Evolutionary conservation across 805 yeast species (phyloP), one percentile per base, ranked within the genome.

Genomic region (Phaffomyces antillensis): DNA sequence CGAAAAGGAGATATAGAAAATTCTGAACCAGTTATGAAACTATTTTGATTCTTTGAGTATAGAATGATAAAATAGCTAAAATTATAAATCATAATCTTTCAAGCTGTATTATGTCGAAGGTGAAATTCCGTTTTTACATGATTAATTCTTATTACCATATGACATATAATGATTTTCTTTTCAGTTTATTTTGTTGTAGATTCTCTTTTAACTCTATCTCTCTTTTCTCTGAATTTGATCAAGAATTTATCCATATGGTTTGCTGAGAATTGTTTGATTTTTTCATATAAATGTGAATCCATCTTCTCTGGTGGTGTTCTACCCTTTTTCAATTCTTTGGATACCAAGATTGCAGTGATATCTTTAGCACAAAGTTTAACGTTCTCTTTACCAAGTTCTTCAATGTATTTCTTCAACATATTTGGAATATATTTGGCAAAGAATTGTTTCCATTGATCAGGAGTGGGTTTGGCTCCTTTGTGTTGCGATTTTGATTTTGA

Each of bases 391-490:
- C 88, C 89, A 20, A 91, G 69, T 43, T 79, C 81, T 3, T 69
- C 59, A 51, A 78, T 83, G 61, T 83, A 78, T 52, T 76, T 77
- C 51, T 80, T 79, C 44, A 90, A 70, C 57, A 85, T 63, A 55
- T 89, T 88, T 10, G 97, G 97, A 11, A 91, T 85, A 53, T 77
- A 70, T 15, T 72, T 64, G 2, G 96, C 97, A 59, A 91, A 78
- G 40, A 61, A 61, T 26, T 53, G 60, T 36, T 59, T 59, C 75
- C 75, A 71, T 35, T 57, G 54, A 45, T 54, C 37, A 58, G 52
- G 10, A 48, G 37, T 17, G 46, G 44, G 6, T 28, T 28, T 25
- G 41, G 52, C 10, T 43, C 52, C 39, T 51, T 54, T 39, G 12
- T 31, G 8, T 26, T 12, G 13, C 17, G 38, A 30, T 34, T 16